A percentile compares a stretch with the other conserved stretches of the same genome.
Conservation (phyloP, 371 early-diverging fungal genomes). For the Actinomortierella wolfii region DNA sequence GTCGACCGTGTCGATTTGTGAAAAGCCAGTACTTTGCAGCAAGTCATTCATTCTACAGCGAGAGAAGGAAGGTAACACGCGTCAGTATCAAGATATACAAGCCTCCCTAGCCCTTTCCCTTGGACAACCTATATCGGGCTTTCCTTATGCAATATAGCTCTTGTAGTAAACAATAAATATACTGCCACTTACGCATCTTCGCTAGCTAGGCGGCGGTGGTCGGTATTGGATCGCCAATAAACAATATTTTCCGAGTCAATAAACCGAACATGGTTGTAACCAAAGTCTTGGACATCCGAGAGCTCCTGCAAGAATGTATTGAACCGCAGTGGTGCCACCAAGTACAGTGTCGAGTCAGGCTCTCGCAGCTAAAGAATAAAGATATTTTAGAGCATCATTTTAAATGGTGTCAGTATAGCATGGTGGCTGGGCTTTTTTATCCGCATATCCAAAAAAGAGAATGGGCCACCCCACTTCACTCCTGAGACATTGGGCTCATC, state of each 20-base stretch:
- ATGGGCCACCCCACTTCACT: background rate
- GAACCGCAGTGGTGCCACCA: slow-evolving; percentile 73
- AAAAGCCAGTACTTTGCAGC: slow-evolving; percentile 54
- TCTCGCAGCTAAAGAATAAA: slow-evolving; percentile 1
- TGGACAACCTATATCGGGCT: too few relatives aligned
- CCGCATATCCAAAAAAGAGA: background rate
- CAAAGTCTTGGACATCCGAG: slow-evolving; percentile 66
- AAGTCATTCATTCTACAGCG: slow-evolving; percentile 43
- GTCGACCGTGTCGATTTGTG: slow-evolving; percentile 62
- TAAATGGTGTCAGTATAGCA: too few relatives aligned
- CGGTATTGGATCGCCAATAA: background rate
- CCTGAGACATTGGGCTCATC: too few relatives aligned
- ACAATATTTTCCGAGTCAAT: slow-evolving; percentile 56
- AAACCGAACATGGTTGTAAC: slow-evolving; percentile 50
- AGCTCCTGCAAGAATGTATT: slow-evolving; percentile 74
- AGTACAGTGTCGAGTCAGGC: slow-evolving; percentile 31
- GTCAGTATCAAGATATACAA: background rate
- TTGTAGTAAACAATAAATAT: background rate
- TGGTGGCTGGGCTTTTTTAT: background rate
- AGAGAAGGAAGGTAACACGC: background rate
- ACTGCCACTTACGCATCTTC: background rate
- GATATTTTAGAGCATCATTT: background rate
- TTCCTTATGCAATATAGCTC: too few relatives aligned
- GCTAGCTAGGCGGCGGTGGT: too few relatives aligned
- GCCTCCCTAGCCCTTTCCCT: too few relatives aligned